Percentiles rank a stretch among this genome's conserved stretches.
These are phyloP conservation scores for Paramecium primaurelia DNA, from an alignment of 73 alveolate species.

Conservation along the genomic window DNA sequence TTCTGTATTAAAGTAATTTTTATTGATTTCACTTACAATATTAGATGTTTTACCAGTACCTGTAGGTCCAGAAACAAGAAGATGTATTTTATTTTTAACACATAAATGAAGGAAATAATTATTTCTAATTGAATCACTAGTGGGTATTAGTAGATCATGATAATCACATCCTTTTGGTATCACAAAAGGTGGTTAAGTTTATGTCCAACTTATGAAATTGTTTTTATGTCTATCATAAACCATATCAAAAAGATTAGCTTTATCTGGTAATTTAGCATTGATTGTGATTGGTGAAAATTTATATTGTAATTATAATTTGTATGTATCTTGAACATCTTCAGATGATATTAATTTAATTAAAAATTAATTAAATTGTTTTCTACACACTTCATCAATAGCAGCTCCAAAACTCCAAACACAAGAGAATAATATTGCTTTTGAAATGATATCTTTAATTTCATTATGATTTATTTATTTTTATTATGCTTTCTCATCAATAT, in stretches of 20 bases:
- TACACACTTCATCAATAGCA: conserved; percentile 93
- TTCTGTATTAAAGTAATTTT: conserved; percentile 88
- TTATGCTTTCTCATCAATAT: conserved; percentile 62
- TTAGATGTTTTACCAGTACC: conserved; percentile 99
- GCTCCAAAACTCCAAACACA: conserved; percentile 99
- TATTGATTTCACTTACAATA: conserved; percentile 80
- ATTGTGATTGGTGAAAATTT: conserved; percentile 36
- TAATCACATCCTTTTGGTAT: conserved; percentile 89
- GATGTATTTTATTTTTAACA: conserved; percentile 86
- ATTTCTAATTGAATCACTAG: conserved; percentile 96
- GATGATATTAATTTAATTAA: conserved; percentile 73
- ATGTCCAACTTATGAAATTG: conserved; percentile 74
- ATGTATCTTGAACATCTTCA: conserved; percentile 70
- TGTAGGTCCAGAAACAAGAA: conserved; percentile 98
- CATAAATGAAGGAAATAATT: conserved; percentile 88
- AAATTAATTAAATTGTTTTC: conserved; percentile 91
- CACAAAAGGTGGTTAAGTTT: conserved; percentile 72
- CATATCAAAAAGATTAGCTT: conserved; percentile 71
- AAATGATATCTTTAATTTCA: conserved; percentile 87
- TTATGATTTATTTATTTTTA: conserved; percentile 62
- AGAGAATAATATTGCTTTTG: conserved; percentile 84
- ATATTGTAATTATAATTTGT: background rate
- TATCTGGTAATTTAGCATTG: conserved; percentile 57
- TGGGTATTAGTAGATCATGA: conserved; percentile 95
- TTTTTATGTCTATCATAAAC: conserved; percentile 74